A percentile compares a stretch with the other conserved stretches of the same genome.
These are phyloP conservation scores for Scheffersomyces cryptocercus DNA, from an alignment of 1,139 yeast genomes.

Conservation along the genomic window DNA sequence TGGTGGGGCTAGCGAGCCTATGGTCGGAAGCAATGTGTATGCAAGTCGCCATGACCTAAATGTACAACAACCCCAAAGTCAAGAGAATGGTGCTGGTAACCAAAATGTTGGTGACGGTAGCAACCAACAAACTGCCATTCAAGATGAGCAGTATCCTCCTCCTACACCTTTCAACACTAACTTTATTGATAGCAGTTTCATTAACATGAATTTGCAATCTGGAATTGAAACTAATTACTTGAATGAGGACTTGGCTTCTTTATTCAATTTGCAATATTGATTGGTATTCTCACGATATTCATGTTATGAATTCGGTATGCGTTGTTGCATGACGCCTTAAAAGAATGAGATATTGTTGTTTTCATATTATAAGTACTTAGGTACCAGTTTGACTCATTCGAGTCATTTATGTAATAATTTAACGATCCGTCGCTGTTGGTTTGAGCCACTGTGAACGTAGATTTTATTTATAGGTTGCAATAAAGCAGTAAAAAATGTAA, in stretches of 20 bases:
- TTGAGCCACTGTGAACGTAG: too few species aligned
- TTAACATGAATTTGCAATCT: slow-evolving; percentile 48
- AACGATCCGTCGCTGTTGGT: too few species aligned
- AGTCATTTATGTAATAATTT: too few species aligned
- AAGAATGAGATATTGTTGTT: too few species aligned
- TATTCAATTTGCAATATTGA: slow-evolving; percentile 27
- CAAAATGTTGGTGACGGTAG: slow-evolving; percentile 7
- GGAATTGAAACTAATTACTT: slow-evolving; percentile 33
- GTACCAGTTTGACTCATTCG: too few species aligned
- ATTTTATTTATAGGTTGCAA: too few species aligned
- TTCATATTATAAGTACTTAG: too few species aligned
- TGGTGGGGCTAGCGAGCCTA: slow-evolving; percentile 1
- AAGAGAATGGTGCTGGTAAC: slow-evolving; percentile 3
- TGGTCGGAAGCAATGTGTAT: slow-evolving; percentile 17
- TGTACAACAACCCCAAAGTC: background rate
- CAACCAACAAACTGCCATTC: slow-evolving; percentile 7
- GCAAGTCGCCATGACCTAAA: slow-evolving; percentile 1
- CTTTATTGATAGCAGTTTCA: slow-evolving; percentile 44
- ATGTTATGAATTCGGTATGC: too few species aligned
- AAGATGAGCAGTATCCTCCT: slow-evolving; percentile 15
- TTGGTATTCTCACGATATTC: too few species aligned
- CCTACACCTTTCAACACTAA: slow-evolving; percentile 42
- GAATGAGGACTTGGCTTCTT: slow-evolving; percentile 36
- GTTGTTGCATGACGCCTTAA: too few species aligned
- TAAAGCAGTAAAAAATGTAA: too few species aligned